Evolutionary conservation across 495 filamentous ascomycete species (phyloP), one percentile per base, ranked within the genome.

Genomic region (Letharia columbiana): DNA sequence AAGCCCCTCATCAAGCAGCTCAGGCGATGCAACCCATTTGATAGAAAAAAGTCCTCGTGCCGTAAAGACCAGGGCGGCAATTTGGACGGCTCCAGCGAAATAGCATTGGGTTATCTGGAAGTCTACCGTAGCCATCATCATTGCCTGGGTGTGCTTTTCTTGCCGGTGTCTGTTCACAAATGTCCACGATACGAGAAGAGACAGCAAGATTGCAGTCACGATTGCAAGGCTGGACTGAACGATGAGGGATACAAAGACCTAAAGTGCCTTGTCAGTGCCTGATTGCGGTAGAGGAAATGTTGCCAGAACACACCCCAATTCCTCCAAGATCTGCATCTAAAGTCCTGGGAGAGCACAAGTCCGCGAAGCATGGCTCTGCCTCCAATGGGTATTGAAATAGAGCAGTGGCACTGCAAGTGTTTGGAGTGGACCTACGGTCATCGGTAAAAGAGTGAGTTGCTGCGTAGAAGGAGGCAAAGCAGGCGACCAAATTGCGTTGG

Each of bases 51-150:
- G 40, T 10, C 37, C 15, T 58, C 50, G n/a, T 35, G 13, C 20
- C 15, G 11, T 61, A 11, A 61, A 62, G 35, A 54, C 33, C 23
- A 66, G 20, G 18, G 65, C 65, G 4, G 65, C 59, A 9, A 66
- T 62, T 54, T 66, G 40, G 4, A 66, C 54, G n/a, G 59, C 44
- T 28, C 10, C 15, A 50, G 56, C 31, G 59, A 66, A 66, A 62
- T 66, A 66, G 65, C 65, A 66, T 66, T 66, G 65, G n/a, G 31
- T 28, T 28, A 62, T 54, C 4, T 66, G 65, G 20, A 66, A 66
- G 13, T 62, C 65, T 31, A 66, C 57, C 28, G 37, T 18, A 37
- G 35, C 54, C 12, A 47, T 61, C n/a, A 50, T 40, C 17, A 33
- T 20, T 18, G 17, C 13, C 44, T 47, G 44, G 15, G 10, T 4